Percentiles rank a stretch among this genome's conserved stretches.
These are phyloP conservation scores for Cryptococcus sp. DNA, from an alignment of 1,284 basidiomycete species.

Conservation along the genomic window DNA sequence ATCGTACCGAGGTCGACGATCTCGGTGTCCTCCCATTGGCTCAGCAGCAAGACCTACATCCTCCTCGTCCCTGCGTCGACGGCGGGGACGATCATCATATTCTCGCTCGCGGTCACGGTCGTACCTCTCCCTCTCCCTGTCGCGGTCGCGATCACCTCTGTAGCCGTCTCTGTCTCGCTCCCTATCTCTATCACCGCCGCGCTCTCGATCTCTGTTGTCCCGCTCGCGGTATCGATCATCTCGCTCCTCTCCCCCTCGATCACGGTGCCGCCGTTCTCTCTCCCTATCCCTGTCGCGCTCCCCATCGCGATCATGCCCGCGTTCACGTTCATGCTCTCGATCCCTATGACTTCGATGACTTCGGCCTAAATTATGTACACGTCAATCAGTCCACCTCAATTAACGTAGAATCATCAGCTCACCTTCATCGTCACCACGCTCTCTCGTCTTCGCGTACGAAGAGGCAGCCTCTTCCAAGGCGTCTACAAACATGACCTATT, in stretches of 20 bases:
- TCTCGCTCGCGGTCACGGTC: conserved; percentile 4
- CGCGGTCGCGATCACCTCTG: conserved; percentile 11
- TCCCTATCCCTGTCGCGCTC: conserved; percentile 11
- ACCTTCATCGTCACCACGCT: conserved; percentile 23
- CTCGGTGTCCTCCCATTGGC: conserved; percentile 27
- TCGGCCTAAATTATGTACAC: conserved; percentile 8
- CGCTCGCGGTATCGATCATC: conserved; percentile 13
- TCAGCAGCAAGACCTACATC: conserved; percentile 20
- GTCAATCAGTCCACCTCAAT: conserved; percentile 1
- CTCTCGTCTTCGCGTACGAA: conserved; percentile 25
- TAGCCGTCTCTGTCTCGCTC: conserved; percentile 11
- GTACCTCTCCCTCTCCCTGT: conserved; percentile 21
- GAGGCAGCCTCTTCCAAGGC: conserved; percentile 34
- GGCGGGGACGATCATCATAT: conserved; percentile 17
- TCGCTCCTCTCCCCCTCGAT: conserved; percentile 12
- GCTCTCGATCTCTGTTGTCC: conserved; percentile 9
- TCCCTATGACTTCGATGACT: conserved; percentile 25
- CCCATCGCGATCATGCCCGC: conserved; percentile 9
- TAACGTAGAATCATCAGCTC: conserved; percentile 3
- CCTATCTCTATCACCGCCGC: conserved; percentile 5
- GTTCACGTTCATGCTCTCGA: conserved; percentile 10
- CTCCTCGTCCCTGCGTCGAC: conserved; percentile 25
- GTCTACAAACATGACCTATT: conserved; percentile 14
- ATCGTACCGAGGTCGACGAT: conserved; percentile 25
- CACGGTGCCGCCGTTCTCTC: conserved; percentile 3